These are phyloP conservation scores for Suhomyces panamericanus DNA, from an alignment of 1,139 yeast genomes.

Conservation along the genomic window DNA sequence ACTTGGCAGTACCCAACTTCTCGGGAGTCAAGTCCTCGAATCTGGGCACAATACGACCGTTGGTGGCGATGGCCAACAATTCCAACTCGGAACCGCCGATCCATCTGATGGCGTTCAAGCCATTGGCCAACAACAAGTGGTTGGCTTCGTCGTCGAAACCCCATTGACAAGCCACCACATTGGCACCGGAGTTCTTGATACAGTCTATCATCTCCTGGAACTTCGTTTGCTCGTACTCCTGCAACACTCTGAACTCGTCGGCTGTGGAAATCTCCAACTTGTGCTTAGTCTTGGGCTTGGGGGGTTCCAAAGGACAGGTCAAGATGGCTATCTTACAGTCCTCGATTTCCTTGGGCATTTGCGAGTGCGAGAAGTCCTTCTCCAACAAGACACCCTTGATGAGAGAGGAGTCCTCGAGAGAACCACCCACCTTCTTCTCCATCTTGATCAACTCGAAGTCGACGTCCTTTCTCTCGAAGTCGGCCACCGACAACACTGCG, in stretches of 20 bases:
- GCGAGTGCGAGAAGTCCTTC: slow-evolving; percentile 97
- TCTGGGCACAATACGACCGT: slow-evolving; percentile 95
- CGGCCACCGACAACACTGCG: slow-evolving; percentile 91
- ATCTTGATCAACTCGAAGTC: slow-evolving; percentile 95
- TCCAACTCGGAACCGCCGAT: slow-evolving; percentile 98
- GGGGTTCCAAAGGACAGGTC: slow-evolving; percentile 99
- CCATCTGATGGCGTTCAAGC: slow-evolving; percentile 97
- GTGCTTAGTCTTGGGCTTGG: slow-evolving; percentile 98
- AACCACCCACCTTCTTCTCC: slow-evolving; percentile 95
- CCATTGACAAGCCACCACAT: slow-evolving; percentile 98
- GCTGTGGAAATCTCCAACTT: slow-evolving; percentile 89
- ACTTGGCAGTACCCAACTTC: slow-evolving; percentile 87
- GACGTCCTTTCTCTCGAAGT: slow-evolving; percentile 87
- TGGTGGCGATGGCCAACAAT: slow-evolving; percentile 93
- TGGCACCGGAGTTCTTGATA: slow-evolving; percentile 91
- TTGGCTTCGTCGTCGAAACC: slow-evolving; percentile 99
- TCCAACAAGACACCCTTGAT: slow-evolving; percentile 92
- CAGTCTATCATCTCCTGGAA: slow-evolving; percentile 86
- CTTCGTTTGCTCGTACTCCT: slow-evolving; percentile 87
- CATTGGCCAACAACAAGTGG: slow-evolving; percentile 82
- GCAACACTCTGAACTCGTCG: slow-evolving; percentile 88
- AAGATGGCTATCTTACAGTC: slow-evolving; percentile 90
- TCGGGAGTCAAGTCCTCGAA: slow-evolving; percentile 85
- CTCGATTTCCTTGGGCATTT: slow-evolving; percentile 82
- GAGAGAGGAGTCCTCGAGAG: slow-evolving; percentile 79